Percentiles rank a stretch among this genome's conserved stretches.
Evolutionary conservation across 148 eudicot species (phyloP).

Genomic region (Rhododendron griersonianum): DNA sequence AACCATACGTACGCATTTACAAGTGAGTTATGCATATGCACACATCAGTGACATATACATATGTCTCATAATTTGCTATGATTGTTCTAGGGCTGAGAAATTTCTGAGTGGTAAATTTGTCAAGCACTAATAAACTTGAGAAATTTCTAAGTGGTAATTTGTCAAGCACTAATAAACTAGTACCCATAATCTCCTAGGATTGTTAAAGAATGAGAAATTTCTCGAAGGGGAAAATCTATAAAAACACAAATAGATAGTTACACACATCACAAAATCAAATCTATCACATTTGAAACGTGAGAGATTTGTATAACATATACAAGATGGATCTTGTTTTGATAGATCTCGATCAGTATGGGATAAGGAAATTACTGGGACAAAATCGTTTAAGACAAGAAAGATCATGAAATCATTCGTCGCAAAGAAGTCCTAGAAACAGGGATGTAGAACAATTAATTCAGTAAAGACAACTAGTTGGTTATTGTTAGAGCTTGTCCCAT

Average conservation of each 20-base stretch:
- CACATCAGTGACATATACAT: background rate
- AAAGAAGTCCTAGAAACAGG: background rate
- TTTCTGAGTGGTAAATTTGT: background rate
- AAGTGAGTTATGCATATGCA: background rate
- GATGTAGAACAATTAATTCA: background rate
- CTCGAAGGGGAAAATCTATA: background rate
- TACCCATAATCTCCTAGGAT: background rate
- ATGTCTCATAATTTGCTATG: background rate
- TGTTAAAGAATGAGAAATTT: background rate
- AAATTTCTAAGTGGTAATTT: background rate
- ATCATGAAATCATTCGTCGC: background rate
- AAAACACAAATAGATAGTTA: background rate
- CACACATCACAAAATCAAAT: too few relatives aligned
- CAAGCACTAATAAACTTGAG: background rate
- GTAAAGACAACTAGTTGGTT: background rate
- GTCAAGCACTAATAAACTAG: background rate
- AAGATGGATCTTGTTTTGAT: background rate
- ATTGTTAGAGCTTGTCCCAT: too few relatives aligned
- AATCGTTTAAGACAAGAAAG: background rate
- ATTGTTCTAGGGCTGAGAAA: background rate
- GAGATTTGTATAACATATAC: background rate
- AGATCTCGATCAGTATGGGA: background rate
- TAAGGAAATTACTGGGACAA: background rate
- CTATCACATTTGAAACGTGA: background rate
- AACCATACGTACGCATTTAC: background rate